A percentile compares a stretch with the other conserved stretches of the same genome.
Evolutionary conservation across 225 moss, liverwort and hornwort species (phyloP).

Genomic region (Lunularia cruciata): DNA sequence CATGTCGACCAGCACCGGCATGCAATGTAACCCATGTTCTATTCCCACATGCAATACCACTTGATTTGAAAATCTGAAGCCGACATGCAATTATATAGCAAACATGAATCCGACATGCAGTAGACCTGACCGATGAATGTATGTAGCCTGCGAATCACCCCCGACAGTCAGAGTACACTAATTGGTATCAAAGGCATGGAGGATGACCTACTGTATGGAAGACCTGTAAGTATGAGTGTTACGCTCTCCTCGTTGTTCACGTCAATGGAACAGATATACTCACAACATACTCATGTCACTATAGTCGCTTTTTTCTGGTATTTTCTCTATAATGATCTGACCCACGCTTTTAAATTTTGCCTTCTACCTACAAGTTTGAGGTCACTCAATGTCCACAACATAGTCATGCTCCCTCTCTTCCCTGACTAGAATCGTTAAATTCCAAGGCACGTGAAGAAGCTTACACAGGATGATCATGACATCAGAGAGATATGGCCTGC

Average conservation of each 20-base stretch:
- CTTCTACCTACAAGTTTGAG: too few species aligned
- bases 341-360: background rate
- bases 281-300: constrained; percentile 10
- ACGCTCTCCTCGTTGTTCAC: background rate
- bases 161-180: too few species aligned
- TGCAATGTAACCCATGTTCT: too few species aligned
- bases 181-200: too few species aligned
- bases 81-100: too few species aligned
- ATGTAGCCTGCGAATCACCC: too few species aligned
- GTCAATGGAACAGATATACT: background rate
- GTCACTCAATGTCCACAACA: background rate
- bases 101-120: too few species aligned
- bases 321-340: background rate
- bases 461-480: constrained; percentile 1
- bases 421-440: background rate
- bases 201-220: background rate
- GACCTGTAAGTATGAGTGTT: background rate
- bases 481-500: too few species aligned
- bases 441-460: background rate
- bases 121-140: too few species aligned
- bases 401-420: background rate
- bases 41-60: too few species aligned
- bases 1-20: too few species aligned
- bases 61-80: too few species aligned
- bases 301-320: background rate